Evolutionary conservation across 495 filamentous ascomycete species (phyloP).

Genomic region (Filosporella fistucella): DNA sequence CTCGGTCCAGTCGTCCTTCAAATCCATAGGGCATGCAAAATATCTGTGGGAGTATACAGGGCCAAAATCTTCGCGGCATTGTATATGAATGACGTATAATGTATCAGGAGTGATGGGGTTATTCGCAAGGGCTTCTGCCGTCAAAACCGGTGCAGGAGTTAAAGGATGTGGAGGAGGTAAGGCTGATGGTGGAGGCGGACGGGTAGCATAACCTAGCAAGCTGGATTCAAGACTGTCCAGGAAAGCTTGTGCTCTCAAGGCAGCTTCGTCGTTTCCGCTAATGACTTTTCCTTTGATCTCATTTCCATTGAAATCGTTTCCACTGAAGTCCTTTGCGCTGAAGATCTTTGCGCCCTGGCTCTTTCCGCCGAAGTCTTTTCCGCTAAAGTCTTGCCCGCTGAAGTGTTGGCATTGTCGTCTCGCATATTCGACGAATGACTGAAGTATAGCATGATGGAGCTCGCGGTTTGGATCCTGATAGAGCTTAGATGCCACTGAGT

Average conservation of each 20-base stretch:
- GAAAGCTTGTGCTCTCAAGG: no score
- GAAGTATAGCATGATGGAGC: constrained; percentile 17
- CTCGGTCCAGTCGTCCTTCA: constrained; percentile 20
- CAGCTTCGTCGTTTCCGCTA: no score
- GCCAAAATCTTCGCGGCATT: constrained; percentile 19
- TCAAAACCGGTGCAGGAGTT: constrained; percentile 6
- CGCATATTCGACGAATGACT: constrained; percentile 15
- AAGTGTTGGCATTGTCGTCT: constrained; percentile 1
- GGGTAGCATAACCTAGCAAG: neutral
- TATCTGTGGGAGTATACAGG: constrained; percentile 22
- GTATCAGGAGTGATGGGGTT: constrained; percentile 15
- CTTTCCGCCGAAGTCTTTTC: no score
- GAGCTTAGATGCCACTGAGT: neutral
- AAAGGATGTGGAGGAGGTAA: neutral
- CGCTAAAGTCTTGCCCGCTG: no score
- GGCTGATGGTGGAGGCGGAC: neutral
- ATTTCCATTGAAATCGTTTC: no score
- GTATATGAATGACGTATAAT: constrained; percentile 17
- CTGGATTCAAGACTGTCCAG: neutral
- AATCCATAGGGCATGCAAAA: constrained; percentile 12
- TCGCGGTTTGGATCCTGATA: constrained; percentile 20
- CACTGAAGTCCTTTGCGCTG: no score
- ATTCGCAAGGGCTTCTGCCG: constrained; percentile 7
- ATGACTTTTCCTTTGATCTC: no score
- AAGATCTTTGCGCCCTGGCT: no score